Evolutionary conservation across 2,329 filamentous ascomycete genomes (phyloP).

Genomic region (Trichophyton simii): DNA sequence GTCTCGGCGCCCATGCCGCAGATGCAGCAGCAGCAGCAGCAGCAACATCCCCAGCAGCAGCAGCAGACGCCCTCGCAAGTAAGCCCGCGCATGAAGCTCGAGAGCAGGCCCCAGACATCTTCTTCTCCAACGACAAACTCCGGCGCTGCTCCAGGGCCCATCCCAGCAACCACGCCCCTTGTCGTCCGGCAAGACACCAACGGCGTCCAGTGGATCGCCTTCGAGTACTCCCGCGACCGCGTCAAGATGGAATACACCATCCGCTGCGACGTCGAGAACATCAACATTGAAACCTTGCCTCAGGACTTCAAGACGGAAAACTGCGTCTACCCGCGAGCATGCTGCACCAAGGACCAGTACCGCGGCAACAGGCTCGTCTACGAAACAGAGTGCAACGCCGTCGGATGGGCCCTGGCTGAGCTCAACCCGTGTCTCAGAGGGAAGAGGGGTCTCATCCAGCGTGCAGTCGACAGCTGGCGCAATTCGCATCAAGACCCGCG

Average conservation of each 20-base stretch:
- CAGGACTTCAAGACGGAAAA: conserved; percentile 95
- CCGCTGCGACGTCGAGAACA: conserved; percentile 91
- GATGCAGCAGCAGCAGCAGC: conserved; percentile 28
- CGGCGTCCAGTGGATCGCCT: conserved; percentile 96
- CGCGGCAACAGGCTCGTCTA: conserved; percentile 90
- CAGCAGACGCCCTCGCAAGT: conserved; percentile 24
- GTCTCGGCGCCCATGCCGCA: conserved; percentile 25
- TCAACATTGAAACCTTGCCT: conserved; percentile 73
- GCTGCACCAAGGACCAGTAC: conserved; percentile 91
- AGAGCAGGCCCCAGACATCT: conserved; percentile 22
- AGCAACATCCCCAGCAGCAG: conserved; percentile 26
- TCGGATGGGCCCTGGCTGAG: conserved; percentile 97
- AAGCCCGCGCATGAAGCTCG: conserved; percentile 7
- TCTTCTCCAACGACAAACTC: conserved; percentile 54
- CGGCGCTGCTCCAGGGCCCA: conserved; percentile 87
- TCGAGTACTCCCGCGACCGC: conserved; percentile 90
- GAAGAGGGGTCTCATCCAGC: conserved; percentile 89
- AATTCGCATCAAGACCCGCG: conserved; percentile 97
- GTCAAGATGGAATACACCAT: conserved; percentile 99
- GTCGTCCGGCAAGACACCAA: conserved; percentile 92
- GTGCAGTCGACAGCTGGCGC: conserved; percentile 95
- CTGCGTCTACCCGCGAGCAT: conserved; percentile 92
- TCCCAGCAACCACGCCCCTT: conserved; percentile 87
- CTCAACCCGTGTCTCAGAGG: conserved; percentile 82
- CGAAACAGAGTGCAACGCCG: conserved; percentile 96